A percentile compares a stretch with the other conserved stretches of the same genome.
Conservation (phyloP, 1,284 basidiomycete genomes). For the Mycocalia duriaeana region DNA sequence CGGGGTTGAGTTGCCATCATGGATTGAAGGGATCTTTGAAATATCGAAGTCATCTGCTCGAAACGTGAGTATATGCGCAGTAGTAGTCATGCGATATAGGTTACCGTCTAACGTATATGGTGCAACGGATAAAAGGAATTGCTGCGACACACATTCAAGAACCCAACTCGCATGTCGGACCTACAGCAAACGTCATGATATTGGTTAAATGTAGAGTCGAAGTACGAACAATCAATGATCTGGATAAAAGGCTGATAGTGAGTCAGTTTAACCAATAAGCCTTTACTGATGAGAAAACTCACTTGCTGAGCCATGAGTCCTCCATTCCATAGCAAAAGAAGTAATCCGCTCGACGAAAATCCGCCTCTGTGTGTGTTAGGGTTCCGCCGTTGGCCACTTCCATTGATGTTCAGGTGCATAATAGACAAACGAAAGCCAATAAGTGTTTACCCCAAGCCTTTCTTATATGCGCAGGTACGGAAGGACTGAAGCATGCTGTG, state of each 20-base stretch:
- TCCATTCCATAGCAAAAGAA: conserved; percentile 34
- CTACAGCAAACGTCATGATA: conserved; percentile 8
- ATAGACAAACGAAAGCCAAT: not conserved
- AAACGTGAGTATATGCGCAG: not conserved
- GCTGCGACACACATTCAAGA: not conserved
- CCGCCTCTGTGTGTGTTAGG: conserved; percentile 25
- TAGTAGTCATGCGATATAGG: not conserved
- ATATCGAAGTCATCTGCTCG: too few species aligned
- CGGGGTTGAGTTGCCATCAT: too few species aligned
- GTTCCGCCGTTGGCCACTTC: conserved; percentile 33
- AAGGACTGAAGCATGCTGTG: conserved; percentile 36
- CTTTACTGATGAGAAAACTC: conserved; percentile 12
- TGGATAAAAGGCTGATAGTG: not conserved
- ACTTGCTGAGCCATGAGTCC: conserved; percentile 35
- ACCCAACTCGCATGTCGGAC: conserved; percentile 13
- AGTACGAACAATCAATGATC: not conserved
- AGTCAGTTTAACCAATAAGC: too few species aligned
- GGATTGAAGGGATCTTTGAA: too few species aligned
- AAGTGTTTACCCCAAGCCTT: conserved; percentile 30
- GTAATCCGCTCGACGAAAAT: conserved; percentile 28
- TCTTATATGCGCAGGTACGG: conserved; percentile 22
- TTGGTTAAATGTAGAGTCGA: not conserved
- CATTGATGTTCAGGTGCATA: not conserved
- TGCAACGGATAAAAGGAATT: not conserved
- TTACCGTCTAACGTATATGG: not conserved